Evolutionary conservation across 495 filamentous ascomycete species (phyloP).

Genomic region (Penicillium simplicissimum): DNA sequence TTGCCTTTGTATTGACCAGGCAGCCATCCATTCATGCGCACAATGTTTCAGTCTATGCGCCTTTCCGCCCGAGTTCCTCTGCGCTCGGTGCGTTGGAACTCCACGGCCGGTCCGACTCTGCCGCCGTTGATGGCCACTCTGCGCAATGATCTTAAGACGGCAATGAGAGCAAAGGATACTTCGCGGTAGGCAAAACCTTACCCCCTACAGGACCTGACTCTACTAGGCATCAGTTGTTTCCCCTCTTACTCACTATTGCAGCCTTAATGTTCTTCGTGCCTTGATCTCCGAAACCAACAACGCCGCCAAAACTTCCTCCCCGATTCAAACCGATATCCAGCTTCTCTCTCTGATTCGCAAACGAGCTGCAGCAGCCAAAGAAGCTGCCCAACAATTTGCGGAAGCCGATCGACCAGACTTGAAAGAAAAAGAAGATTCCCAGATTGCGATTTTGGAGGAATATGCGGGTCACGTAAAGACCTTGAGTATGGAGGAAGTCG

Average conservation of each 20-base stretch:
- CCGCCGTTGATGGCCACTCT: slow-evolving; percentile 54
- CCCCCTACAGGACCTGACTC: too few species aligned
- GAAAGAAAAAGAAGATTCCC: slow-evolving; percentile 57
- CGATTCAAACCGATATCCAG: slow-evolving; percentile 58
- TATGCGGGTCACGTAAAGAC: slow-evolving; percentile 56
- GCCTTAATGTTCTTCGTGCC: slow-evolving; percentile 58
- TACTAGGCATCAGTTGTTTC: background rate
- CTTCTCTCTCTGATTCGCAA: slow-evolving; percentile 61
- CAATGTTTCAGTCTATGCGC: slow-evolving; percentile 34
- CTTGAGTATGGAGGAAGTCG: slow-evolving; percentile 51
- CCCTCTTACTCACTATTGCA: slow-evolving; percentile 15
- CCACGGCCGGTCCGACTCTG: slow-evolving; percentile 39
- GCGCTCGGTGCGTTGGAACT: slow-evolving; percentile 43
- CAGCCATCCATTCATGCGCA: background rate
- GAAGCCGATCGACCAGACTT: slow-evolving; percentile 55
- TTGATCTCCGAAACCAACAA: slow-evolving; percentile 65
- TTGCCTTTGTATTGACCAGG: background rate
- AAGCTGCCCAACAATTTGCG: slow-evolving; percentile 54
- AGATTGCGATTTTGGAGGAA: slow-evolving; percentile 56
- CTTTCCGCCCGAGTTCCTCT: slow-evolving; percentile 29
- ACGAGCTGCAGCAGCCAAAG: slow-evolving; percentile 47
- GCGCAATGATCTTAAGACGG: slow-evolving; percentile 58
- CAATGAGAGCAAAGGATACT: slow-evolving; percentile 62
- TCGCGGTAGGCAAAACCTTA: slow-evolving; percentile 35
- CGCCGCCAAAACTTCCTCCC: slow-evolving; percentile 57